These are phyloP conservation scores for Pseudogymnoascus sp. DNA, from an alignment of 2,329 filamentous ascomycete species.

Conservation along the genomic window DNA sequence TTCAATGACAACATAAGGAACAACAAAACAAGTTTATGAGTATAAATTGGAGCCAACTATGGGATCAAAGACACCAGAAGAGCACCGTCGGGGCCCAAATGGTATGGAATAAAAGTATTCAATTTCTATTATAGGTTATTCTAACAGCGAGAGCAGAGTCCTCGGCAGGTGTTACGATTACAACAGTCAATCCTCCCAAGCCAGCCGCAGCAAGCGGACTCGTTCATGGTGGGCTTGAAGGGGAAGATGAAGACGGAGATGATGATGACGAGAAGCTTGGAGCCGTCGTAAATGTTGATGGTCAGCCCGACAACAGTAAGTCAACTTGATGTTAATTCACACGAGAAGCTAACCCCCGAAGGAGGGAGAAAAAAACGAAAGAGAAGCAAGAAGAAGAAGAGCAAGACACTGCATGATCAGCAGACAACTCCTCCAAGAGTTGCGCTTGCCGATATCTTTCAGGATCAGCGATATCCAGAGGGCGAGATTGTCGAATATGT, in stretches of 20 bases:
- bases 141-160: not conserved
- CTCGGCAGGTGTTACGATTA: not conserved
- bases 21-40: not conserved
- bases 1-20: not conserved
- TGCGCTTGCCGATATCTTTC: conserved; percentile 61
- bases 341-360: conserved; percentile 31
- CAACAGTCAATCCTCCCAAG: not conserved
- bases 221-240: not conserved
- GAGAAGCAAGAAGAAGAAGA: conserved; percentile 65
- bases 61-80: conserved; percentile 2
- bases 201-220: not conserved
- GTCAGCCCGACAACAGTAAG: not conserved
- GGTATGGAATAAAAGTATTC: not conserved
- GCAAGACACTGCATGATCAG: conserved; percentile 42
- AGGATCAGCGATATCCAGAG: conserved; percentile 59
- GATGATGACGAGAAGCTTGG: not conserved
- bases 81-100: conserved; percentile 1
- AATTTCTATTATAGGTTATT: not conserved
- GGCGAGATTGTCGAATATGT: conserved; percentile 70
- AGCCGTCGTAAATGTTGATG: not conserved
- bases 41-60: not conserved
- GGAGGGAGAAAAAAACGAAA: conserved; percentile 71
- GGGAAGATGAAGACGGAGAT: conserved; percentile 22
- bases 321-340: conserved; percentile 24
- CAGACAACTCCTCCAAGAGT: conserved; percentile 71